A percentile compares a stretch with the other conserved stretches of the same genome.
phyloP scores from a whole-genome alignment of 129 eudicot genomes.

The Sambucus nigra region DNA sequence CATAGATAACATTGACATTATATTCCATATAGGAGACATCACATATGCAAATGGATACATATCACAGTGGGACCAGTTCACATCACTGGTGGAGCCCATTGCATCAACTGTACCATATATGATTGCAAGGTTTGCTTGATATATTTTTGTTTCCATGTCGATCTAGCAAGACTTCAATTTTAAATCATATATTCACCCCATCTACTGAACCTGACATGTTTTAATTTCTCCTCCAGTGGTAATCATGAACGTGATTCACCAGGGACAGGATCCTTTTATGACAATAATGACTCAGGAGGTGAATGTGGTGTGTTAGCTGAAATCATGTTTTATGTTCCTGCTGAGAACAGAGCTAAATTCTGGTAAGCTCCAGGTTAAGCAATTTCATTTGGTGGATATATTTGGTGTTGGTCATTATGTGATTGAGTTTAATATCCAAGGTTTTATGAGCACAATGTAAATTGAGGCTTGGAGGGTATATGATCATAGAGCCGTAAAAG shows the following conservation, averaged over 20 bases:
- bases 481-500: too few species aligned
- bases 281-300: slow-evolving; percentile 57
- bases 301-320: slow-evolving; percentile 81
- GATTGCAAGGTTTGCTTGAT: slow-evolving; percentile 62
- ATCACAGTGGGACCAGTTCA: slow-evolving; percentile 90
- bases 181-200: neutral
- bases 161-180: neutral
- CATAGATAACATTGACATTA: slow-evolving; percentile 51
- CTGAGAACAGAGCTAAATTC: slow-evolving; percentile 73
- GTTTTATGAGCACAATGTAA: too few species aligned
- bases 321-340: slow-evolving; percentile 71
- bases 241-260: slow-evolving; percentile 86
- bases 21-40: slow-evolving; percentile 76
- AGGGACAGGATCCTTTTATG: slow-evolving; percentile 62
- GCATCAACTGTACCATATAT: slow-evolving; percentile 70
- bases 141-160: neutral
- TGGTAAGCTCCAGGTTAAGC: slow-evolving; percentile 30
- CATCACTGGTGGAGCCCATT: slow-evolving; percentile 76
- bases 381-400: too few species aligned
- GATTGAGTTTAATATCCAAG: too few species aligned
- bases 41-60: slow-evolving; percentile 68
- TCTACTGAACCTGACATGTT: neutral
- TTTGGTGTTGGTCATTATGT: too few species aligned
- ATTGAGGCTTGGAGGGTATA: too few species aligned
- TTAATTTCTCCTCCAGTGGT: slow-evolving; percentile 35